Base-by-base conservation (phyloP, 306 rosid species). In the Lotus japonicus region DNA sequence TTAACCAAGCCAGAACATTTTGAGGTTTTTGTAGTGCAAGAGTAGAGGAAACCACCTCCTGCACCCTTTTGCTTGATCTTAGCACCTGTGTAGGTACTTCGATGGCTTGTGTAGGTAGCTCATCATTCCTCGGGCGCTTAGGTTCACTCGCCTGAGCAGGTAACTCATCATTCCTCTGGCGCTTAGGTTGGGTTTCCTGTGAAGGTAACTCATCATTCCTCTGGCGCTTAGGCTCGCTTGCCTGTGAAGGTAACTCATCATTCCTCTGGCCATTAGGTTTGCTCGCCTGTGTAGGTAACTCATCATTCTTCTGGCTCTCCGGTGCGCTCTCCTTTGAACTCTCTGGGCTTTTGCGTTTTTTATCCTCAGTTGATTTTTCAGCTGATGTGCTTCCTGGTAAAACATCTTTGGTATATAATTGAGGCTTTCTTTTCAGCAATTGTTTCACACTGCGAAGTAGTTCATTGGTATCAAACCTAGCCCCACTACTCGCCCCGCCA, bases 1-100 rank as follows among this genome's bases (percentile, higher is more conserved):
- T 82, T 85, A 90, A 76, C 99, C 96, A 94, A 60, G 95, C 86
- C 39, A 90, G 12, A 44, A 89, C 63, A 73, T 84, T 88, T 75
- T 82, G 84, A 60, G 96, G 94, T 26, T 70, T 81, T 18, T 39
- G 79, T 78, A 77, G 86, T 42, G 83, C 58, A 52, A 76, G 5
- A 63, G 58, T 38, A 55, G 85, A 50, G 16, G 82, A 58, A 61
- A 43, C 64, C 67, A 83, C 87, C 81, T 83, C 63, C 58, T 81
- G 95, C 59, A 84, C 96, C 78, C 84, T 82, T 75, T 92, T 92
- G 68, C 84, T 71, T 71, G 96, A 77, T 57, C 88, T 67, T 23
- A 78, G 77, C 41, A 84, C 74, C 33, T 54, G 68, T 11, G 59
- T 64, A 59, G 54, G 71, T 39, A 13, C 0, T 5, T 26, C 54